Evolutionary conservation across 441 rosid species (phyloP).

Genomic region (Populus hybrid): DNA sequence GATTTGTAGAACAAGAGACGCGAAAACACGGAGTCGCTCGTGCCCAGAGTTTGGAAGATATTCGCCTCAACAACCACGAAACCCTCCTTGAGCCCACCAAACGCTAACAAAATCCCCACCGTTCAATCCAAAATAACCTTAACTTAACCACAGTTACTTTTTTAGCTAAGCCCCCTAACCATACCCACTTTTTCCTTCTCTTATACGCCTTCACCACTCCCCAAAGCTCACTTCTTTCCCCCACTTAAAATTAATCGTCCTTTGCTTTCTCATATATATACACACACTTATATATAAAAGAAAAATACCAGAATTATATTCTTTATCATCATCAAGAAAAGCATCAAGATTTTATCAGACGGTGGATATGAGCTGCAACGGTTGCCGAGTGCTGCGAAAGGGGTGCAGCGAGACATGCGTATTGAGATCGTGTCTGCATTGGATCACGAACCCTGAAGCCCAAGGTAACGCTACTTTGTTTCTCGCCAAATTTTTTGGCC

Average conservation of each 20-base stretch:
- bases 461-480: conserved; percentile 64
- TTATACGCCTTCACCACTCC: background rate
- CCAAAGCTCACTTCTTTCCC: background rate
- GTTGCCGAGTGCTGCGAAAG: conserved; percentile 59
- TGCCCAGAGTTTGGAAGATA: conserved; percentile 64
- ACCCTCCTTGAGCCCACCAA: conserved; percentile 10
- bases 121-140: conserved; percentile 16
- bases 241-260: background rate
- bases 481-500: conserved; percentile 67
- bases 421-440: conserved; percentile 48
- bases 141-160: conserved; percentile 30
- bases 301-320: no score
- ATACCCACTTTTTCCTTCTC: background rate
- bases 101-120: conserved; percentile 19
- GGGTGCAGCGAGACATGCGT: conserved; percentile 53
- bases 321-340: background rate
- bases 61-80: conserved; percentile 28
- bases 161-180: conserved; percentile 4
- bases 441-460: conserved; percentile 48
- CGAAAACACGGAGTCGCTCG: conserved; percentile 67
- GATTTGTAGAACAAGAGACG: conserved; percentile 28
- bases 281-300: background rate
- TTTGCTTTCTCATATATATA: conserved; percentile 14
- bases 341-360: background rate
- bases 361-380: conserved; percentile 59